Conservation (phyloP, 805 yeast species). For the Candida arabinofermentans region DNA sequence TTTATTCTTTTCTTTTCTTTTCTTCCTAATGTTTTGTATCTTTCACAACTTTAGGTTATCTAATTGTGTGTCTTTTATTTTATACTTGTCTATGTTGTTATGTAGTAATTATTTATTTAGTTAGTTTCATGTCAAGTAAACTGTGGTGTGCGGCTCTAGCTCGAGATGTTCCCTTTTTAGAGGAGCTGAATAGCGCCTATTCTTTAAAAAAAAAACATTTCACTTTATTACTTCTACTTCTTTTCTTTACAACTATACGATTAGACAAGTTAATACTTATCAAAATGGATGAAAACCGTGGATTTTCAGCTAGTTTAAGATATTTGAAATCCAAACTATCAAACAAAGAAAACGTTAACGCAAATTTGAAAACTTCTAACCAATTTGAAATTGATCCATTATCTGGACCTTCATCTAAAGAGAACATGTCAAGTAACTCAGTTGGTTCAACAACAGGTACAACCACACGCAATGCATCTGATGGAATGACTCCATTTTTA, state of each 20-base stretch:
- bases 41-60: not conserved
- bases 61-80: not conserved
- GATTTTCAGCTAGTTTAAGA: constrained; percentile 21
- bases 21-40: not conserved
- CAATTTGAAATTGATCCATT: not conserved
- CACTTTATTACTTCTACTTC: not conserved
- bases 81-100: not conserved
- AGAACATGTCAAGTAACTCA: constrained; percentile 1
- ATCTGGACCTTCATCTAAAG: constrained; percentile 4
- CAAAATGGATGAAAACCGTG: constrained; percentile 17
- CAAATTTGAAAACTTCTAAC: constrained; percentile 1
- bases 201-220: too few species aligned
- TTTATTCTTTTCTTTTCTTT: not conserved
- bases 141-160: too few species aligned
- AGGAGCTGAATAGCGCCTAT: too few species aligned
- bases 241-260: not conserved
- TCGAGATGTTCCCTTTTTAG: too few species aligned
- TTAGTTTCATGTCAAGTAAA: too few species aligned
- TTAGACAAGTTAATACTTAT: not conserved
- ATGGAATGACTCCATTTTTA: too few species aligned
- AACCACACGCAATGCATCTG: not conserved
- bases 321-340: constrained; percentile 20
- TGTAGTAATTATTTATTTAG: too few species aligned
- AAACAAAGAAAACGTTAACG: constrained; percentile 12
- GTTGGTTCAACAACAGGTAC: not conserved